Percentiles rank a stretch among this genome's conserved stretches.
phyloP scores from a whole-genome alignment of 2,329 filamentous ascomycete species.

The Penicillium thymicola region DNA sequence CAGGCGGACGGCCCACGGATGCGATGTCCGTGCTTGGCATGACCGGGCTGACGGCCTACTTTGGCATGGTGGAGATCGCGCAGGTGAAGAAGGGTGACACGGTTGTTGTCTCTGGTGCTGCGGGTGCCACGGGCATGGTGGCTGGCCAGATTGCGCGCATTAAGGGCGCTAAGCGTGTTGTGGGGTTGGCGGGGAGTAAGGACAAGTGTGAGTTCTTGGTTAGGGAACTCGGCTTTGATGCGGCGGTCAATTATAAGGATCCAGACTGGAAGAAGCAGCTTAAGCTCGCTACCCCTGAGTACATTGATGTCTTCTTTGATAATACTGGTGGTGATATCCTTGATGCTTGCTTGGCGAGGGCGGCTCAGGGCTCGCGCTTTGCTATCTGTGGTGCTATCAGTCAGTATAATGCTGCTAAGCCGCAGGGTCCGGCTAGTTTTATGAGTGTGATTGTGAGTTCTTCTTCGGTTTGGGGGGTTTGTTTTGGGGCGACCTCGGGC shows the following conservation, averaged over 20 bases:
- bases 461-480: background rate
- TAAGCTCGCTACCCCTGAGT: conserved; percentile 55
- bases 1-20: conserved; percentile 55
- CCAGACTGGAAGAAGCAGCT: conserved; percentile 60
- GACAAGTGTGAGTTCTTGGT: conserved; percentile 67
- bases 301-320: conserved; percentile 70
- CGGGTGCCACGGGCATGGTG: conserved; percentile 73
- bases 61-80: conserved; percentile 67
- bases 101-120: conserved; percentile 74
- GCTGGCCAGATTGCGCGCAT: conserved; percentile 76
- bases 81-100: conserved; percentile 67
- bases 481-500: background rate
- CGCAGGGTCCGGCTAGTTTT: conserved; percentile 54
- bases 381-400: conserved; percentile 70
- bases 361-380: conserved; percentile 62
- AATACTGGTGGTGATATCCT: conserved; percentile 72
- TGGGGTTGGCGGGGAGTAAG: conserved; percentile 64
- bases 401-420: conserved; percentile 61
- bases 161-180: conserved; percentile 59
- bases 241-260: conserved; percentile 67
- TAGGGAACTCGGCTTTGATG: conserved; percentile 64
- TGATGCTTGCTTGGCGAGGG: conserved; percentile 62
- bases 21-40: conserved; percentile 61
- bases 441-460: conserved; percentile 41
- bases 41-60: conserved; percentile 73